Evolutionary conservation across 2,329 filamentous ascomycete species (phyloP).

Genomic region (Stromatinia cepivora): DNA sequence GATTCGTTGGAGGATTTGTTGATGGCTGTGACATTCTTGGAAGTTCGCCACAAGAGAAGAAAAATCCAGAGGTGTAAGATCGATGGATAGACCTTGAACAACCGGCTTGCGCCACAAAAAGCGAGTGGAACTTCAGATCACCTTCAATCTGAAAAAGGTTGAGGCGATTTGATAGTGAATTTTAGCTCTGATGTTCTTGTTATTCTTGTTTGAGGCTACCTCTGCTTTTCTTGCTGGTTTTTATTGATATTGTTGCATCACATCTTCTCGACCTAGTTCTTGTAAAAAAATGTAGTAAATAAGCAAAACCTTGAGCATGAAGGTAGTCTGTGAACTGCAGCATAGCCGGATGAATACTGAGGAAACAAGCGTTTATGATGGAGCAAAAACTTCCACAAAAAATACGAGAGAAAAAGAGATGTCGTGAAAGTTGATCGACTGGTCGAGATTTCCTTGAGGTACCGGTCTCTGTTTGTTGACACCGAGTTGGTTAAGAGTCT

Average conservation of each 20-base stretch:
- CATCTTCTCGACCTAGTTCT: fast-evolving
- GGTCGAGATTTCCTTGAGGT: background rate
- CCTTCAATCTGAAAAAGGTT: background rate
- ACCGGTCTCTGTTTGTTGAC: background rate
- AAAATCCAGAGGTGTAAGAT: background rate
- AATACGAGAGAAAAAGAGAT: background rate
- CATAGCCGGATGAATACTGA: background rate
- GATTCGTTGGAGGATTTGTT: background rate
- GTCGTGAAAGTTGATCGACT: background rate
- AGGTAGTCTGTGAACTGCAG: background rate
- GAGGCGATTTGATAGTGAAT: background rate
- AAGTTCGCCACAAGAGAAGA: background rate
- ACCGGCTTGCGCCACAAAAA: background rate
- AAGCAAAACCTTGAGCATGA: background rate
- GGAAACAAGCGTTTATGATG: background rate
- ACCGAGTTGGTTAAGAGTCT: background rate
- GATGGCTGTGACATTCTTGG: background rate
- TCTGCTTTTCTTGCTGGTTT: background rate
- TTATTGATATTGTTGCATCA: background rate
- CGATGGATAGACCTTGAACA: background rate
- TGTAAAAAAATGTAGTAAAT: background rate
- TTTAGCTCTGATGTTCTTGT: background rate
- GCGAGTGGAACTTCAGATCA: background rate
- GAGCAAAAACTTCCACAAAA: background rate
- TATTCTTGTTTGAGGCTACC: too few species aligned